Evolutionary conservation across 192 early-diverging fungal genomes (phyloP).

Genomic region (Geranomyces michiganensis): DNA sequence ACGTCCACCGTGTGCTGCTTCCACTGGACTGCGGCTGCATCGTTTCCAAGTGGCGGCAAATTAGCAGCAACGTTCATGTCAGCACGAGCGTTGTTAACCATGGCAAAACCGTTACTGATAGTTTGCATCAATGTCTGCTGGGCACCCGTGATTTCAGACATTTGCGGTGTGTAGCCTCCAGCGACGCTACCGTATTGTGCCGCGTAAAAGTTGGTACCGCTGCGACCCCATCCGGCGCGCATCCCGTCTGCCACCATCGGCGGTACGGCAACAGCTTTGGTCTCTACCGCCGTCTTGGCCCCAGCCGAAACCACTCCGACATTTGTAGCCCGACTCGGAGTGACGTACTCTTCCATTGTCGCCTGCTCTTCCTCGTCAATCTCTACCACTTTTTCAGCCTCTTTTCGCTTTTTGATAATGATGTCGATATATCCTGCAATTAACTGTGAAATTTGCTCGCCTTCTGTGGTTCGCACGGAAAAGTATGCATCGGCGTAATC

Average conservation of each 20-base stretch:
- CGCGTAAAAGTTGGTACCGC: conserved; percentile 8
- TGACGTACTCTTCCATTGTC: conserved; percentile 58
- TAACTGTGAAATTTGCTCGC: conserved; percentile 61
- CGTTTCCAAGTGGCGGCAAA: conserved; percentile 54
- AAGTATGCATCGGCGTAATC: conserved; percentile 63
- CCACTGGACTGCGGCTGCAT: conserved; percentile 54
- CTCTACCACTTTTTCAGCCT: conserved; percentile 53
- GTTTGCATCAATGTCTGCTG: conserved; percentile 53
- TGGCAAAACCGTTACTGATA: conserved; percentile 51
- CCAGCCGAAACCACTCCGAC: conserved; percentile 41
- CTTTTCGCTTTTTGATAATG: conserved; percentile 60
- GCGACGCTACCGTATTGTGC: conserved; percentile 24
- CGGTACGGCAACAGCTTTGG: conserved; percentile 22
- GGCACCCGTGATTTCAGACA: conserved; percentile 45
- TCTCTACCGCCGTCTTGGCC: conserved; percentile 43
- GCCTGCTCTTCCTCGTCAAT: conserved; percentile 60
- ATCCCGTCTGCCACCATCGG: conserved; percentile 37
- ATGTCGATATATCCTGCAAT: conserved; percentile 70
- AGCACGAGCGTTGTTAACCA: conserved; percentile 41
- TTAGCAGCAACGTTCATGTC: conserved; percentile 50
- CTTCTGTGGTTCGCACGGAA: conserved; percentile 59
- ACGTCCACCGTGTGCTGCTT: conserved; percentile 60
- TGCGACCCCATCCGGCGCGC: conserved; percentile 36
- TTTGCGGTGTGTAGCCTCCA: conserved; percentile 30
- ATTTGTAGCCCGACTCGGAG: conserved; percentile 47